phyloP scores from a whole-genome alignment of 805 yeast genomes.

The Candida xyloterini region DNA sequence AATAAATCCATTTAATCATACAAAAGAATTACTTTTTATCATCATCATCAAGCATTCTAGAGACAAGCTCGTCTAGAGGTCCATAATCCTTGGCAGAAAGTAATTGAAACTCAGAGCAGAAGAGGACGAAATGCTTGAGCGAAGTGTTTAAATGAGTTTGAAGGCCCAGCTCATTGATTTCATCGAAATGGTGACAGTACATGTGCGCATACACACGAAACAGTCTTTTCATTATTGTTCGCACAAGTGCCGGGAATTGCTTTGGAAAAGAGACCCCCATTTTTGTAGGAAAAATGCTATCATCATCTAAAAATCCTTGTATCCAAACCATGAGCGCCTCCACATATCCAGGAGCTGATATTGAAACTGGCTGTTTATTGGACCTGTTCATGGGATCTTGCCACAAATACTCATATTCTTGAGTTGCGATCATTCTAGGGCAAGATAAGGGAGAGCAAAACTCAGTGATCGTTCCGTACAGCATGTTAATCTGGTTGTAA shows the following conservation, averaged over 20 bases:
- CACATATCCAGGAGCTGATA: slow-evolving; percentile 93
- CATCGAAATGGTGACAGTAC: slow-evolving; percentile 96
- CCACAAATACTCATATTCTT: slow-evolving; percentile 96
- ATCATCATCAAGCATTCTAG: slow-evolving; percentile 52
- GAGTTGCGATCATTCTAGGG: slow-evolving; percentile 97
- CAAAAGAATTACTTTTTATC: slow-evolving; percentile 1
- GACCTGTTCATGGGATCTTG: slow-evolving; percentile 64
- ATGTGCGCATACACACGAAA: slow-evolving; percentile 96
- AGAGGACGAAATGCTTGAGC: slow-evolving; percentile 87
- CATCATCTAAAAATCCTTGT: slow-evolving; percentile 89
- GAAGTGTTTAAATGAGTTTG: slow-evolving; percentile 93
- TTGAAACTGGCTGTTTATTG: slow-evolving; percentile 71
- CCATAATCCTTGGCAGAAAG: slow-evolving; percentile 83
- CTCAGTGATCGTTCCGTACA: slow-evolving; percentile 92
- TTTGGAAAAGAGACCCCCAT: slow-evolving; percentile 90
- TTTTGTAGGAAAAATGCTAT: slow-evolving; percentile 83
- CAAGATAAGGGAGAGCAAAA: slow-evolving; percentile 94
- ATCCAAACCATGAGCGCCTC: slow-evolving; percentile 94
- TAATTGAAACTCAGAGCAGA: slow-evolving; percentile 78
- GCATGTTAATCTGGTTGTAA: slow-evolving; percentile 93
- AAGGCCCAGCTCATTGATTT: slow-evolving; percentile 85
- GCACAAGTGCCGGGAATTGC: slow-evolving; percentile 73
- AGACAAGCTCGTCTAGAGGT: slow-evolving; percentile 82
- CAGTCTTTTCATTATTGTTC: slow-evolving; percentile 84
- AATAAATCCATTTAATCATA: neutral